Evolutionary conservation across 306 rosid genomes (phyloP), one percentile per base, ranked within the genome.

Genomic region (Dalbergia cochinchinensis): DNA sequence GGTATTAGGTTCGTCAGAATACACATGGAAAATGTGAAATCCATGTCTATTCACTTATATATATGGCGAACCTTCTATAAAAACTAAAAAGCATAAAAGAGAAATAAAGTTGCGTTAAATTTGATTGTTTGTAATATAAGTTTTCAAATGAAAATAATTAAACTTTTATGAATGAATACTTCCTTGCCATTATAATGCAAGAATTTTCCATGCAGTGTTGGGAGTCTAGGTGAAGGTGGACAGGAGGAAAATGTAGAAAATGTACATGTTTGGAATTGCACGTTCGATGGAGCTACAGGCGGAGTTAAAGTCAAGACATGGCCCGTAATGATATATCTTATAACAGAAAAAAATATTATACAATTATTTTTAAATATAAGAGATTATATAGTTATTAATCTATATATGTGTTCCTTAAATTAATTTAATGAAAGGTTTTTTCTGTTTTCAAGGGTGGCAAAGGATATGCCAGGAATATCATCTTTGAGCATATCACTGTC

Each of bases 1-100:
- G 94, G 91, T 61, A 90, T 90, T 59, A 90, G 89, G 94, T 89
- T 54, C 34, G 63, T 57, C 54, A 54, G 63, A 48, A 68, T n/a
- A 41, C 7, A 65, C 18, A 42, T 47, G 6, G 14, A 16, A n/a
- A 13, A 39, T 39, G 11, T 7, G 3, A 63, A 60, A 26, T 16
- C n/a, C n/a, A 33, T n/a, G 47, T 15, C 6, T 31, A 3, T 3
- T 20, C 20, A 19, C 11, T 10, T 59, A 19, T 7, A 13, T 59
- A 19, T 7, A 13, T 19, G 41, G 41, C 7, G 41, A 37, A 4
- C 41, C 41, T 4, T 37, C 6, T 2, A 37, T 57, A 57, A n/a
- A 13, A 50, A 20, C 11, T 20, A 20, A 58, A 58, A 58, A 60
- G 5, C 1, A 11, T 11, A 42, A 2, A 42, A 31, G 41, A 61